These are phyloP conservation scores for Ochetophila trinervis DNA, from an alignment of 306 rosid species.

Conservation along the genomic window DNA sequence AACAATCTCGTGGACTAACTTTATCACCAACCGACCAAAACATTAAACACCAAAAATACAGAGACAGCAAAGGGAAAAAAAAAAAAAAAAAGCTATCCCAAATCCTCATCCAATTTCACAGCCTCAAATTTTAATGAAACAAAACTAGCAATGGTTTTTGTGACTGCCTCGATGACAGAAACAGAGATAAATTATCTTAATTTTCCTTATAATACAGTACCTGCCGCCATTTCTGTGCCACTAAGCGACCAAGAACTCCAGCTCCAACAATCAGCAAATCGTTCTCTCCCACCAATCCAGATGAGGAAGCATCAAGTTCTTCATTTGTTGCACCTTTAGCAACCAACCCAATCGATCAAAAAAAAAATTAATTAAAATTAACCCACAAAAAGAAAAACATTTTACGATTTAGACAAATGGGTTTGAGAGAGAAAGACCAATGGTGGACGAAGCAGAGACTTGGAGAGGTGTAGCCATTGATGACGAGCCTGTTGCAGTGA, in stretches of 20 bases:
- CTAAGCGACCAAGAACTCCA: conserved; percentile 90
- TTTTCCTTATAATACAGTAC: conserved; percentile 23
- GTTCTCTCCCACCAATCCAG: conserved; percentile 44
- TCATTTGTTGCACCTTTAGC: conserved; percentile 43
- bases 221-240: conserved; percentile 82
- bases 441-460: conserved; percentile 34
- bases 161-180: background rate
- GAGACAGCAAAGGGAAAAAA: no score
- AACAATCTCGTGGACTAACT: background rate
- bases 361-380: background rate
- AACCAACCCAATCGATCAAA: conserved; percentile 14
- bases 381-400: background rate
- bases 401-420: background rate
- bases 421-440: conserved; percentile 22
- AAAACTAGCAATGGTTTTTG: background rate
- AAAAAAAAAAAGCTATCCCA: conserved; percentile 4
- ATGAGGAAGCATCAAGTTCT: conserved; percentile 34
- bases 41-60: background rate
- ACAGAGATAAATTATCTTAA: no score
- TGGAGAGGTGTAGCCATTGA: conserved; percentile 60
- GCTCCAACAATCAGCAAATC: conserved; percentile 88
- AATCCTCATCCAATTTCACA: conserved; percentile 18
- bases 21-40: background rate
- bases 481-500: conserved; percentile 16
- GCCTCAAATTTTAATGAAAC: background rate